Conservation (phyloP, 306 rosid genomes). For the Vigna nakashimae region DNA sequence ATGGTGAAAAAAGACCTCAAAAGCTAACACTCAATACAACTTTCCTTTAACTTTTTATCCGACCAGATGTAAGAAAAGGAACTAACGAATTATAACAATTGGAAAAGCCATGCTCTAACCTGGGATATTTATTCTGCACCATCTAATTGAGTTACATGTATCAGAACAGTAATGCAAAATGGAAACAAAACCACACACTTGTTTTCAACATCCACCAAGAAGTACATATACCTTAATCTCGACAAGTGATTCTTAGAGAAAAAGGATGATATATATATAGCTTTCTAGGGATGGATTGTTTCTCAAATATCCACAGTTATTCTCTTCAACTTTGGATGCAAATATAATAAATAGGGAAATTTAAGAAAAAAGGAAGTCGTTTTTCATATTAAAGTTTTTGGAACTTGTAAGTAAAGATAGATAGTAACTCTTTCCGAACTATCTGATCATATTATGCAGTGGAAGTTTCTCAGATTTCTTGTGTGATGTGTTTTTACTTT, state of each 20-base stretch:
- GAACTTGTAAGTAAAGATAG: too few species aligned
- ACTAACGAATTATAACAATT: neutral
- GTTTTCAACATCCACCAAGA: neutral
- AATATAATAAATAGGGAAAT: neutral
- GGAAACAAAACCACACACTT: neutral
- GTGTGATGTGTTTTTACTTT: too few species aligned
- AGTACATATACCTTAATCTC: neutral
- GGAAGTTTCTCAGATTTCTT: too few species aligned
- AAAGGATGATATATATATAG: neutral
- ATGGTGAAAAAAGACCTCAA: slow-evolving; percentile 36
- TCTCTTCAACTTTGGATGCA: neutral
- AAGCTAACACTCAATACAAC: neutral
- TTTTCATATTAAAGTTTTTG: too few species aligned
- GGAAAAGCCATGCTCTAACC: neutral
- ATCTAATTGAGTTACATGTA: slow-evolving; percentile 8
- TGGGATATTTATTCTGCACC: neutral
- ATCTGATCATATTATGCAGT: too few species aligned
- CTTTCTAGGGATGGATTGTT: neutral
- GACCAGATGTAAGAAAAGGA: neutral
- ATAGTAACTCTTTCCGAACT: too few species aligned
- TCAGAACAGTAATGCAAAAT: neutral
- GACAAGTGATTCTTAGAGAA: neutral
- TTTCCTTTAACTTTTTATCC: neutral
- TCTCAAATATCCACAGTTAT: neutral
- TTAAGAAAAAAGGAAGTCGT: too few species aligned